A percentile compares a stretch with the other conserved stretches of the same genome.
Evolutionary conservation across 768 basidiomycete species (phyloP).

Genomic region (Kwoniella dendrophila): DNA sequence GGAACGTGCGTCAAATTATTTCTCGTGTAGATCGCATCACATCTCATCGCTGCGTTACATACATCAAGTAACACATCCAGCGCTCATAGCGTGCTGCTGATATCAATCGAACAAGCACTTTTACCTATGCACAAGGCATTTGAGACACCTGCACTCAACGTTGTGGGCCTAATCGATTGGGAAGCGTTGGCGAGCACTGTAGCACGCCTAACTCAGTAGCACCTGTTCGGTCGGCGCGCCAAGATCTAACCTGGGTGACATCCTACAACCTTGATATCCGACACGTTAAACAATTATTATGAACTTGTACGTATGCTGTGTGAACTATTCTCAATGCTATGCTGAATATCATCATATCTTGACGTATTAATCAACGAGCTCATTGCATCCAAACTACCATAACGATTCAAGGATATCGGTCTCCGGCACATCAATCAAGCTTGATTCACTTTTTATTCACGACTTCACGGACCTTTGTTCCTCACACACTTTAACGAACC

Average conservation of each 20-base stretch:
- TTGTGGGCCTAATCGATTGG: background rate
- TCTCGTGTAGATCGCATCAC: too few relatives aligned
- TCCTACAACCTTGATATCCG: background rate
- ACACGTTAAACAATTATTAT: background rate
- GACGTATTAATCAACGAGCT: background rate
- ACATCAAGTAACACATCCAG: too few relatives aligned
- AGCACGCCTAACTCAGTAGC: background rate
- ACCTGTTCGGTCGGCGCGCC: slow-evolving; percentile 1
- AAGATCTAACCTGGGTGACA: slow-evolving; percentile 5
- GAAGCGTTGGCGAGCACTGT: background rate
- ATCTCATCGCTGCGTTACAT: too few relatives aligned
- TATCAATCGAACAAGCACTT: background rate
- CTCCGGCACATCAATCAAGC: background rate
- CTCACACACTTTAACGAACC: background rate
- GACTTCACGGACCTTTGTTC: slow-evolving; percentile 6
- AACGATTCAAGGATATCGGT: background rate
- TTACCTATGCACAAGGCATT: background rate
- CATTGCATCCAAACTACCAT: background rate
- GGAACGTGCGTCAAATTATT: slow-evolving; percentile 5
- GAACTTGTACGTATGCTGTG: background rate
- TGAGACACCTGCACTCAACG: background rate
- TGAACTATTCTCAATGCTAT: background rate
- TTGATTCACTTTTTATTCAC: background rate
- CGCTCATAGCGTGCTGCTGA: background rate
- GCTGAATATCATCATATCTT: background rate